Base-by-base conservation (phyloP, 345 rosid species). In the Chamaenerion angustifolium region DNA sequence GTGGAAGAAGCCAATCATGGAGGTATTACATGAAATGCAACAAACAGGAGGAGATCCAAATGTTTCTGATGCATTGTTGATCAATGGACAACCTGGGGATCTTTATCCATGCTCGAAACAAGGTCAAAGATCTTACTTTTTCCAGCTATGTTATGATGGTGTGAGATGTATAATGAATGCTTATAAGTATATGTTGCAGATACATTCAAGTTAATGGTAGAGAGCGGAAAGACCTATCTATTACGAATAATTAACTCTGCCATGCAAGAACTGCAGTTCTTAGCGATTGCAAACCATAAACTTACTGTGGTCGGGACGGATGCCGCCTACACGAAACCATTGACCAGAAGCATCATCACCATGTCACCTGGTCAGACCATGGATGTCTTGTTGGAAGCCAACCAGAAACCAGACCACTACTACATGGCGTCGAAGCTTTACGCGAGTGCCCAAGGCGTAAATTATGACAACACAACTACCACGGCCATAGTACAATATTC, bases 81-180 rank as follows among this genome's bases (percentile, higher is more conserved):
- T 58, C 12, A 76, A 76, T 21, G 71, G 77, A n/a, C 77, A 71
- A 42, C 81, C 75, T 14, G 81, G 81, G 10, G 75, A 69, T 46
- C 15, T 68, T 4, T 62, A 65, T 27, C 60, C 68, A 12, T 71
- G 79, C 67, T 75, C 76, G 11, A 60, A 40, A 11, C 46, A 54
- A 55, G 64, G 64, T 60, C 35, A 17, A 11, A 0, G n/a, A n/a
- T n/a, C n/a, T n/a, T n/a, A n/a, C n/a, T n/a, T n/a, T n/a, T n/a
- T n/a, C n/a, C n/a, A n/a, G n/a, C n/a, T n/a, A n/a, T n/a, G n/a
- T n/a, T n/a, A n/a, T n/a, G n/a, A n/a, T n/a, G n/a, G n/a, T n/a
- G n/a, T n/a, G n/a, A n/a, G n/a, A n/a, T n/a, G 25, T 21, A 21
- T 21, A 1, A 1, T 4, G 0, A 1, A 0, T 21, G 0, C 2